Percentiles rank a stretch among this genome's conserved stretches.
Conservation (phyloP, 768 basidiomycete species). For the Lentinula sp. region DNA sequence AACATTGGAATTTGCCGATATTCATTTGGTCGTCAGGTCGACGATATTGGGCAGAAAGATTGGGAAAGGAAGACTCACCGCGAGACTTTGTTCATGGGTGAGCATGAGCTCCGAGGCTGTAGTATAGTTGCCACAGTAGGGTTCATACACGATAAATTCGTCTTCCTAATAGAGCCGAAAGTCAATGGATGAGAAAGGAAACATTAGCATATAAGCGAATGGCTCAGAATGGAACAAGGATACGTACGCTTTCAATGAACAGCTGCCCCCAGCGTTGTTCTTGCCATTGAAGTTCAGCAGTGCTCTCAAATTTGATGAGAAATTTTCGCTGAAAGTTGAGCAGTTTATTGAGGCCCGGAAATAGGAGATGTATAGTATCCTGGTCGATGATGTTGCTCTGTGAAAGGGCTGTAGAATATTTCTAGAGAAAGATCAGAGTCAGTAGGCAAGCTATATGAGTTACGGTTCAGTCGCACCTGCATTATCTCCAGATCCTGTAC, state of each 20-base stretch:
- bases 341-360: constrained; percentile 90
- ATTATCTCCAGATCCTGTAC: constrained; percentile 95
- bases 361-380: constrained; percentile 93
- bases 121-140: constrained; percentile 94
- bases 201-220: constrained; percentile 24
- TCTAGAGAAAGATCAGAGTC: constrained; percentile 38
- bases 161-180: constrained; percentile 74
- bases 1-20: constrained; percentile 10
- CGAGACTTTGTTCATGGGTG: constrained; percentile 78
- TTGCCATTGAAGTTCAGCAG: constrained; percentile 74
- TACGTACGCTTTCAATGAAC: constrained; percentile 76
- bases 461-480: constrained; percentile 56
- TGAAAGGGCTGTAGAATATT: constrained; percentile 82
- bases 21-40: constrained; percentile 17
- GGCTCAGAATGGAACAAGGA: constrained; percentile 19
- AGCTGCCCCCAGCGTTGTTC: constrained; percentile 85
- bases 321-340: constrained; percentile 96
- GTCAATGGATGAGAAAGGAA: constrained; percentile 20
- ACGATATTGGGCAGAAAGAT: constrained; percentile 9
- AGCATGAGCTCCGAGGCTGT: constrained; percentile 82
- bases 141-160: constrained; percentile 93
- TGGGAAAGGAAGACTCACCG: constrained; percentile 46
- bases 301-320: constrained; percentile 84
- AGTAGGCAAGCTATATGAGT: constrained; percentile 4
- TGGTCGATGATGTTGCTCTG: constrained; percentile 84